Evolutionary conservation across 2,329 filamentous ascomycete genomes (phyloP).

Genomic region (Microascus cirrosus): DNA sequence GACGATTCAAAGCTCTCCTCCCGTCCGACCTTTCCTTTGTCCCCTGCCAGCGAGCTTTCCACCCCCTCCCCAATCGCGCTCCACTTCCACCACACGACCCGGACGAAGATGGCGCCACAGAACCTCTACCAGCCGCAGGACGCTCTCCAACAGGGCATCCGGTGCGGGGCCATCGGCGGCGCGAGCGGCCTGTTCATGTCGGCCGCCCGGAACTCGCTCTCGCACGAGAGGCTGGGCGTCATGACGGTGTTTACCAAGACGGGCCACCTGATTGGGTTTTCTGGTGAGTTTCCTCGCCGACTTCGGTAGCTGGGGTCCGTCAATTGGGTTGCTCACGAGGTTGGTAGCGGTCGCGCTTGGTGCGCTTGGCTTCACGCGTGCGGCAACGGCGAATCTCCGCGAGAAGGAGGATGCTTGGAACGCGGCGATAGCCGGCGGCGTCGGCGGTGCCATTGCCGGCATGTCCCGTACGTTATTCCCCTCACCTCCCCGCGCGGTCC

Average conservation of each 20-base stretch:
- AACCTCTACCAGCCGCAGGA: conserved; percentile 58
- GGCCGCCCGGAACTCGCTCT: conserved; percentile 76
- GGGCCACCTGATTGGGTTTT: conserved; percentile 56
- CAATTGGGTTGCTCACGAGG: conserved; percentile 9
- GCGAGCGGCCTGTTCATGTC: conserved; percentile 60
- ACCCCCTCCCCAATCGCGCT: not conserved
- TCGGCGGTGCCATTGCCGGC: conserved; percentile 62
- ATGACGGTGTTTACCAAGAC: conserved; percentile 71
- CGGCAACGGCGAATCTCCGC: conserved; percentile 72
- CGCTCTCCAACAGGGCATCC: conserved; percentile 56
- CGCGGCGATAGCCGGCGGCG: conserved; percentile 63
- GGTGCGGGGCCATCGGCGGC: conserved; percentile 54
- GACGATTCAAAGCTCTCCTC: conserved; percentile 2
- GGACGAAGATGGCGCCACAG: conserved; percentile 4
- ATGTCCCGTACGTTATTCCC: conserved; percentile 6
- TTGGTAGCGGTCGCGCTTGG: conserved; percentile 47
- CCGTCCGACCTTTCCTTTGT: not conserved
- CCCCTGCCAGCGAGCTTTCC: not conserved
- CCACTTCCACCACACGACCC: not conserved
- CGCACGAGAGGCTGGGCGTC: conserved; percentile 69
- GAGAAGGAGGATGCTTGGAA: conserved; percentile 75
- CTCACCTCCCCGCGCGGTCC: not conserved
- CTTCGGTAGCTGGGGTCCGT: not conserved
- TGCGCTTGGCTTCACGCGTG: conserved; percentile 66
- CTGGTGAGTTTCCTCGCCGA: conserved; percentile 1